A percentile compares a stretch with the other conserved stretches of the same genome.
Conservation (phyloP, 768 basidiomycete species). For the Gloeostereum incarnatum region DNA sequence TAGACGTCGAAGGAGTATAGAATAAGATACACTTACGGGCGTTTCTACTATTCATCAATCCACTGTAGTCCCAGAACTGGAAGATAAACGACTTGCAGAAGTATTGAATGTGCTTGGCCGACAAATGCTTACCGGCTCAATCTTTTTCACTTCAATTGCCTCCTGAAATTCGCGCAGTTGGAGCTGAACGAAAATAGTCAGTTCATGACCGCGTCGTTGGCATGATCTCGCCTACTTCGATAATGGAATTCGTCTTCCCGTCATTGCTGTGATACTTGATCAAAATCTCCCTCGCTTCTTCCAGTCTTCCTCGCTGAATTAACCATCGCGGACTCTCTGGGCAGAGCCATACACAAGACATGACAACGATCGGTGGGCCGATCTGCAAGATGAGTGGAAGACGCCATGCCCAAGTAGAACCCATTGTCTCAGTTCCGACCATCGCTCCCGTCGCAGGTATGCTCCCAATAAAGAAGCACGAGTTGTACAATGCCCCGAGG, state of each 20-base stretch:
- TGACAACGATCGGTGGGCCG: slow-evolving; percentile 23
- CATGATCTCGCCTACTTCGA: slow-evolving; percentile 8
- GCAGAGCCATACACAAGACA: slow-evolving; percentile 29
- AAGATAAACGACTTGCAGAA: neutral
- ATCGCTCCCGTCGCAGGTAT: slow-evolving; percentile 14
- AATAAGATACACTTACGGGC: slow-evolving; percentile 6
- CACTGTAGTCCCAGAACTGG: slow-evolving; percentile 16
- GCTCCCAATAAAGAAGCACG: slow-evolving; percentile 20
- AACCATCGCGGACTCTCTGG: slow-evolving; percentile 15
- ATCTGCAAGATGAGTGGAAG: slow-evolving; percentile 46
- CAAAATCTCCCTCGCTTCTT: slow-evolving; percentile 22
- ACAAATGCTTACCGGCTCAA: slow-evolving; percentile 7
- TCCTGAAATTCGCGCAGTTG: slow-evolving; percentile 15
- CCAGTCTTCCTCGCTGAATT: slow-evolving; percentile 15
- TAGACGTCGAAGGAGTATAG: too few species aligned
- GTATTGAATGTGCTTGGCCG: neutral
- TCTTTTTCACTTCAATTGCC: slow-evolving; percentile 11
- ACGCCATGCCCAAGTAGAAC: slow-evolving; percentile 50
- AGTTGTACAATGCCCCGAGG: slow-evolving; percentile 40
- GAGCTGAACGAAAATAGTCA: slow-evolving; percentile 7
- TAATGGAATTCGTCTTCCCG: slow-evolving; percentile 14
- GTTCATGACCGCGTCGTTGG: neutral
- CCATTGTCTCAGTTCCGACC: slow-evolving; percentile 32
- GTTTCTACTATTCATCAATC: slow-evolving; percentile 12
- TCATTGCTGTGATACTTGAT: slow-evolving; percentile 16